Evolutionary conservation across 108 stramenopile species (phyloP), one percentile per base, ranked within the genome.

Genomic region (Skeletonema costatum): DNA sequence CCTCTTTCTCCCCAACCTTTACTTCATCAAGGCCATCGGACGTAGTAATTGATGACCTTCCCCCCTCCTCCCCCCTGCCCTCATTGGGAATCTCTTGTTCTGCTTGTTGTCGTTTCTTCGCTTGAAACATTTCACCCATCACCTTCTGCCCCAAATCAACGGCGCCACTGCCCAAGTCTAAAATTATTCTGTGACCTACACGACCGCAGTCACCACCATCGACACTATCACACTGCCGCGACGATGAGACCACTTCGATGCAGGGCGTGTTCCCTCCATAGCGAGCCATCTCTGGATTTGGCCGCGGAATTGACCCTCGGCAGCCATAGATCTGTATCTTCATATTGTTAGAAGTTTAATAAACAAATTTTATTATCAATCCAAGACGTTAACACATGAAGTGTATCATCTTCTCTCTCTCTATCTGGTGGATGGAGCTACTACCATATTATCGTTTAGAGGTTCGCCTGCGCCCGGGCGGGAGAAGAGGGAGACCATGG

Each of bases 241-340:
- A 5, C 5, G 59, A 42, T 7, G 73, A 74, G 25, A 70, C 44
- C 8, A 80, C 73, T 46, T 80, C 78, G 60, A 80, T 75, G 61
- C 78, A 80, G 11, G 78, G 74, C 17, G 78, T 80, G 60, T 74
- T 75, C 13, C 78, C 78, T 8, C 78, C 78, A 44, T 74, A 80
- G 21, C 68, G 53, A 8, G 68, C 78, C 78, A 80, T 80, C 33
- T 74, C 67, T 19, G 78, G 78, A 48, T 80, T 56, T 3, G 78
- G 67, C 33, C 78, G 59, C 11, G 78, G 78, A 32, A 80, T 74
- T 12, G 73, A 74, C 12, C 78, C 78, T 2, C 78, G 73, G 68
- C 78, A 80, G 11, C 78, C 78, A 29, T 68, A 80, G 8, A 80
- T 46, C 51, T 75, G 60, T 32, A 80, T 74, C 56, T 46, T 78